Base-by-base conservation (phyloP, 805 yeast genomes). In the Komagataella pastoris region DNA sequence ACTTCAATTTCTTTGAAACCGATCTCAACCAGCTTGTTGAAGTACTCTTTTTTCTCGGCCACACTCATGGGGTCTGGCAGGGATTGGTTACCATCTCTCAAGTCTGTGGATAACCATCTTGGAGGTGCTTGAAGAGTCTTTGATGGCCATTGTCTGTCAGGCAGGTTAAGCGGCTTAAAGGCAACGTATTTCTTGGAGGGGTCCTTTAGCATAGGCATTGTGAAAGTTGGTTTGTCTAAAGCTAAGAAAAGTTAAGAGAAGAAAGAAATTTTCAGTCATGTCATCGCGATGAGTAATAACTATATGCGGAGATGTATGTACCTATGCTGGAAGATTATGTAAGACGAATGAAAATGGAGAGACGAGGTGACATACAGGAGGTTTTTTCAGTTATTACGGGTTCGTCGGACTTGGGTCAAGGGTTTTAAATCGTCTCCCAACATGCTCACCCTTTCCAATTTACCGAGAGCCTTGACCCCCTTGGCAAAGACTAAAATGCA, bases 1-100 rank as follows among this genome's bases (percentile, higher is more conserved):
- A 84, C 91, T 66, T 84, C 91, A 59, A 84, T 84, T 68, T 84
- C 91, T 62, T 84, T 84, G 70, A 84, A 83, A 1, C 91, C 91
- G 53, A 84, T 71, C 53, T 83, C 87, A 7, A 83, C 59, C 57
- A 84, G 71, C 65, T 84, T 84, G 59, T 81, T 81, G 72, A 83
- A 84, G 63, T 83, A 83, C 60, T 79, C 82, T 61, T 83, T 82
- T 68, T 84, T 84, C 65, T 84, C 86, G 50, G 74, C 80, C 14
- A 84, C 77, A 7, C 84, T 74, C 91, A 84, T 84, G 24, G 91
- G 91, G 67, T 84, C 91, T 24, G 91, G 91, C 53, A 84, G 71
- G 17, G 89, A 79, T 64, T 84, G 91, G 67, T 84, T 84, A 56
- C 91, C 91, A 61, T 84, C 91, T 71, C 91, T 76, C 56, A 84